phyloP scores from a whole-genome alignment of 345 rosid species.

The Erodium maritimum region DNA sequence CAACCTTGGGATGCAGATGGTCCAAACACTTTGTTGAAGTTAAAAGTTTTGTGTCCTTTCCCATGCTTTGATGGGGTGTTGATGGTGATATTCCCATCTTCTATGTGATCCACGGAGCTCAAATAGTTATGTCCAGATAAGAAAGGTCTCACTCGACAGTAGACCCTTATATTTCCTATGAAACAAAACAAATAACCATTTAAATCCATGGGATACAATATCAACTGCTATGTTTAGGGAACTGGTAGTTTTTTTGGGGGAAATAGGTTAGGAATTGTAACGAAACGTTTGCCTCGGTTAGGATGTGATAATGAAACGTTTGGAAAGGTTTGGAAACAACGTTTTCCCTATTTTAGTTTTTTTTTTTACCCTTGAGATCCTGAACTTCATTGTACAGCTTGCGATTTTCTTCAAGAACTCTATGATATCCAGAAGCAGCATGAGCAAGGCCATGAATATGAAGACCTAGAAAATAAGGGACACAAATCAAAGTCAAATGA shows the following conservation, averaged over 20 bases:
- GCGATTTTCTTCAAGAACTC: constrained; percentile 88
- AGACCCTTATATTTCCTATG: constrained; percentile 83
- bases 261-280: no score
- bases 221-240: no score
- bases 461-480: constrained; percentile 39
- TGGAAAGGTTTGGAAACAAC: no score
- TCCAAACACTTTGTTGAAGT: constrained; percentile 86
- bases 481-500: no score
- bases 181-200: constrained; percentile 4
- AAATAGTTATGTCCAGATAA: constrained; percentile 50
- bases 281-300: no score
- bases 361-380: constrained; percentile 76
- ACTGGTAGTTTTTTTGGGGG: no score
- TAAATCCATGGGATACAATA: no score
- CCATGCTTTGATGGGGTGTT: constrained; percentile 67
- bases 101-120: constrained; percentile 55
- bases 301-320: no score
- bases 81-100: constrained; percentile 60
- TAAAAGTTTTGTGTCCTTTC: constrained; percentile 59
- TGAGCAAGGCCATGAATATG: constrained; percentile 79
- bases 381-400: constrained; percentile 93
- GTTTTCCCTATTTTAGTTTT: no score
- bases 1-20: constrained; percentile 94
- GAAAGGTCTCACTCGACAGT: constrained; percentile 90
- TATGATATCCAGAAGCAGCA: constrained; percentile 93